A percentile compares a stretch with the other conserved stretches of the same genome.
Evolutionary conservation across 768 basidiomycete species (phyloP).

Genomic region (Lactifluus rugatus): DNA sequence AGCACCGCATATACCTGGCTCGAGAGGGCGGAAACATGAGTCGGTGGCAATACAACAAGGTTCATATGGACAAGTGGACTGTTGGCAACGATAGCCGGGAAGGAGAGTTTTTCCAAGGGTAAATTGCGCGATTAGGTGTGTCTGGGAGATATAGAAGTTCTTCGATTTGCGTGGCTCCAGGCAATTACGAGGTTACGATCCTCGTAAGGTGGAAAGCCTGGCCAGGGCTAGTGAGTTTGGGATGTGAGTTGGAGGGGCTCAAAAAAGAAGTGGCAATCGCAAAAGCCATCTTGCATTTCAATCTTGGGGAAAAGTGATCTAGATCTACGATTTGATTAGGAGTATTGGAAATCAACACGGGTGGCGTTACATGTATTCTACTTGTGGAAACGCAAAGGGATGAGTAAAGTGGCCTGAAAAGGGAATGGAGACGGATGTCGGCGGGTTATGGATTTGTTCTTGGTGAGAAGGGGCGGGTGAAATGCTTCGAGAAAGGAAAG

Average conservation of each 20-base stretch:
- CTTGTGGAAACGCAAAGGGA: conserved; percentile 1
- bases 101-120: not conserved
- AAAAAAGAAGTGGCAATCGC: not conserved
- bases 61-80: not conserved
- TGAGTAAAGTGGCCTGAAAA: not conserved
- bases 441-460: not conserved
- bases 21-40: not conserved
- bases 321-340: conserved; percentile 3
- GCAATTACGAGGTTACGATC: not conserved
- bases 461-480: not conserved
- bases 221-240: not conserved
- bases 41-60: not conserved
- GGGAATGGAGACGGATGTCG: not conserved
- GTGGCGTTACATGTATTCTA: not conserved
- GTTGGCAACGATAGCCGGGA: not conserved
- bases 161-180: not conserved
- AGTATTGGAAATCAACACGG: not conserved
- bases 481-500: conserved; percentile 8
- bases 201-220: not conserved
- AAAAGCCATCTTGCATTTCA: not conserved
- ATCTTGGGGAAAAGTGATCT: conserved; percentile 1
- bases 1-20: too few relatives aligned
- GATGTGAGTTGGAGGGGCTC: not conserved
- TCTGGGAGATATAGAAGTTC: not conserved
- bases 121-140: not conserved